These are phyloP conservation scores for Penicillium pancosmium DNA, from an alignment of 495 filamentous ascomycete species.

Conservation along the genomic window DNA sequence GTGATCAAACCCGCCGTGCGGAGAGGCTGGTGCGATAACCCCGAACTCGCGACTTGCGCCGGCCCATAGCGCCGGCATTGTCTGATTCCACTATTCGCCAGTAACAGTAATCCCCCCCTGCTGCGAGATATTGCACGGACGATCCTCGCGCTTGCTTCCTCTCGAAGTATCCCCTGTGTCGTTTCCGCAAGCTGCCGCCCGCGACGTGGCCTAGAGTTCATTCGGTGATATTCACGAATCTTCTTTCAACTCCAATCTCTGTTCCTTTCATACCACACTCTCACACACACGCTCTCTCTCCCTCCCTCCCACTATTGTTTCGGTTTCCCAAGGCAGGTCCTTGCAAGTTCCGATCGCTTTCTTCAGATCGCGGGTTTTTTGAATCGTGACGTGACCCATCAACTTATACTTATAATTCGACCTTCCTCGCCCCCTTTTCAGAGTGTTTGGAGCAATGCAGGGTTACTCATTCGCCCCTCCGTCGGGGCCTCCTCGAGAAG, in stretches of 20 bases:
- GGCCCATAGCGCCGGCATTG: slow-evolving; percentile 5
- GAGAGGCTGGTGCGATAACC: slow-evolving; percentile 6
- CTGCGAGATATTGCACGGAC: not conserved
- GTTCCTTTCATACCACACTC: not conserved
- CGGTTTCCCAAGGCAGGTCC: slow-evolving; percentile 20
- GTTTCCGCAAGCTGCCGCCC: too few species aligned
- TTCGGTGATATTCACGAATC: too few species aligned
- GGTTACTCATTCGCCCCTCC: slow-evolving; percentile 53
- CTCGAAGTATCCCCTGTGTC: too few species aligned
- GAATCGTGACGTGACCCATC: not conserved
- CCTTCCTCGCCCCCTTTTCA: not conserved
- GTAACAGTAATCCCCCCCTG: not conserved
- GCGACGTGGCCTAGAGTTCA: too few species aligned
- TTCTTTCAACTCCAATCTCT: not conserved
- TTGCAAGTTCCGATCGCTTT: slow-evolving; percentile 9
- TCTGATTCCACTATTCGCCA: not conserved
- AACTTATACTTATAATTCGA: slow-evolving; percentile 7
- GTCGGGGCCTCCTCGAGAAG: slow-evolving; percentile 45
- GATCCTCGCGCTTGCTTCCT: not conserved
- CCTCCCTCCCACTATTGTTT: not conserved
- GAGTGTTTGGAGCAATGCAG: slow-evolving; percentile 34
- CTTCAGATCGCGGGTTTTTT: slow-evolving; percentile 3
- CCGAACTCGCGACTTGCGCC: slow-evolving; percentile 1
- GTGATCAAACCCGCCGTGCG: not conserved
- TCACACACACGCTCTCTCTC: too few species aligned